A percentile compares a stretch with the other conserved stretches of the same genome.
These are phyloP conservation scores for Russula abietina DNA, from an alignment of 768 basidiomycete genomes.

Conservation along the genomic window DNA sequence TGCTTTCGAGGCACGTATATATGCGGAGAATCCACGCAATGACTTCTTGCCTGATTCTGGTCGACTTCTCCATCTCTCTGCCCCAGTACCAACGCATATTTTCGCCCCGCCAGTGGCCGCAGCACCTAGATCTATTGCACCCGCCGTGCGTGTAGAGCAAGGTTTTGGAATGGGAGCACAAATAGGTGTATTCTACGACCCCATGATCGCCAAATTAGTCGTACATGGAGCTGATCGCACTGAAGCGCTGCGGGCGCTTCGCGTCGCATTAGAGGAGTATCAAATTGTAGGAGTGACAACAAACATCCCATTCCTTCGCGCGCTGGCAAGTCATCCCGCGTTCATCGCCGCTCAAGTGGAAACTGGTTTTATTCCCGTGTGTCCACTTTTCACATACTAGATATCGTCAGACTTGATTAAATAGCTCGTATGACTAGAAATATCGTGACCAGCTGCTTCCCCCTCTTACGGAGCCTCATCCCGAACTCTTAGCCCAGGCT, in stretches of 20 bases:
- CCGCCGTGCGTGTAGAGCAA: conserved; percentile 80
- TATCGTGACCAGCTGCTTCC: conserved; percentile 81
- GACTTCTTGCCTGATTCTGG: conserved; percentile 92
- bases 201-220: conserved; percentile 89
- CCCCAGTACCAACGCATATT: conserved; percentile 63
- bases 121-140: conserved; percentile 34
- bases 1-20: conserved; percentile 92
- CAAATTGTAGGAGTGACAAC: conserved; percentile 88
- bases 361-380: conserved; percentile 85
- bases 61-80: conserved; percentile 69
- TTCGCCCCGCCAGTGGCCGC: conserved; percentile 46
- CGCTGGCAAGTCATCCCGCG: conserved; percentile 66
- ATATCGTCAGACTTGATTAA: background rate
- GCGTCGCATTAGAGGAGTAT: conserved; percentile 81
- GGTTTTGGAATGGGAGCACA: conserved; percentile 76
- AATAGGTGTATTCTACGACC: conserved; percentile 87
- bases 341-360: conserved; percentile 81
- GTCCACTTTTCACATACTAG: conserved; percentile 17
- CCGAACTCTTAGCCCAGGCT: conserved; percentile 68
- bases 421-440: conserved; percentile 46
- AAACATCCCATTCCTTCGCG: conserved; percentile 82
- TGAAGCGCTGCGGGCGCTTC: conserved; percentile 75
- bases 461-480: conserved; percentile 47
- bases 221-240: conserved; percentile 80
- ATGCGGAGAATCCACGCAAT: conserved; percentile 91